Evolutionary conservation across 2,329 filamentous ascomycete species (phyloP).

Genomic region (Diplodia sapinea): DNA sequence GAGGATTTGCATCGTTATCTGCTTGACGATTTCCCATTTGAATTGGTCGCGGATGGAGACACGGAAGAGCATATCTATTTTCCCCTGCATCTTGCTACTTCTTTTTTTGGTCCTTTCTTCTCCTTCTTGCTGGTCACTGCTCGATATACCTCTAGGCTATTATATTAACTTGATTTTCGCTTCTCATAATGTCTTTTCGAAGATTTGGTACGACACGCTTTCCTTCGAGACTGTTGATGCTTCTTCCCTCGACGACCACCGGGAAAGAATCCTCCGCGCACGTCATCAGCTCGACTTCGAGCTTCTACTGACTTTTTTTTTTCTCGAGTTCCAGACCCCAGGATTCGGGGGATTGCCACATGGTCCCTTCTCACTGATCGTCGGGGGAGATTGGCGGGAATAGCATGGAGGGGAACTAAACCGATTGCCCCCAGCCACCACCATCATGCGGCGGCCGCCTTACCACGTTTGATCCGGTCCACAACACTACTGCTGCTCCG

Average conservation of each 20-base stretch:
- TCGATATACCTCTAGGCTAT: conserved; percentile 26
- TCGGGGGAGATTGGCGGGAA: not conserved
- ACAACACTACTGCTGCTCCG: no score
- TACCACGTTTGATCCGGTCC: no score
- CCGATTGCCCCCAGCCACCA: not conserved
- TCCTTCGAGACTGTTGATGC: no score
- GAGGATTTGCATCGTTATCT: conserved; percentile 4
- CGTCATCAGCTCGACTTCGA: not conserved
- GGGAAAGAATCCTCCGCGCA: not conserved
- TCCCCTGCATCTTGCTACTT: conserved; percentile 3
- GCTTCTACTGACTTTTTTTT: not conserved
- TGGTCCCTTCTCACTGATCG: not conserved
- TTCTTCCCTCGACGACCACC: not conserved
- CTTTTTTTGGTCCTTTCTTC: not conserved
- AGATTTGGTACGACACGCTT: not conserved
- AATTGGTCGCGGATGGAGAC: conserved; percentile 8
- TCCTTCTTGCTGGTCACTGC: not conserved
- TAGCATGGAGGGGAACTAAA: not conserved
- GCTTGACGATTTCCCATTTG: not conserved
- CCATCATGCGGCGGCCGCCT: no score
- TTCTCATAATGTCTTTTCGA: not conserved
- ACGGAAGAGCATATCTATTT: not conserved
- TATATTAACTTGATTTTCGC: not conserved
- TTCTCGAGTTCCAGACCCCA: not conserved
- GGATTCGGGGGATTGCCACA: not conserved